phyloP scores from a whole-genome alignment of 768 basidiomycete genomes.

The Collybiopsis confluens region DNA sequence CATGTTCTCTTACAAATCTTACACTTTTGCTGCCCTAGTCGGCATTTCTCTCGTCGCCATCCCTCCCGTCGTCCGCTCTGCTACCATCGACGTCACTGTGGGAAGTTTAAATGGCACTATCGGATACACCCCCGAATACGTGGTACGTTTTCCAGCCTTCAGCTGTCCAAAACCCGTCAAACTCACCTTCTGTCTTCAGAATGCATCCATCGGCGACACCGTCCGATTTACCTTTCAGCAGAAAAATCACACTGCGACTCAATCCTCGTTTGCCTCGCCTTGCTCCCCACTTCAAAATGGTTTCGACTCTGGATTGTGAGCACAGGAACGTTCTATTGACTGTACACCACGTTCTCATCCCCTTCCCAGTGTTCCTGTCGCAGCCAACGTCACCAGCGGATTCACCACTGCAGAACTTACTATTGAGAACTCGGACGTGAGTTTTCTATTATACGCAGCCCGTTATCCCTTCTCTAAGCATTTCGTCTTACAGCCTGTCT shows the following conservation, averaged over 20 bases:
- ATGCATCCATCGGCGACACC: constrained; percentile 40
- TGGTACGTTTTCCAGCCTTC: constrained; percentile 26
- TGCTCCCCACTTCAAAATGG: constrained; percentile 38
- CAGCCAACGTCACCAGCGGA: constrained; percentile 31
- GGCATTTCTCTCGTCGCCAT: constrained; percentile 26
- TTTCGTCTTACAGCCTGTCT: constrained; percentile 32
- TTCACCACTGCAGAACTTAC: constrained; percentile 44
- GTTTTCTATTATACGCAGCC: background rate
- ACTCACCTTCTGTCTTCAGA: constrained; percentile 24
- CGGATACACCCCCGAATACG: constrained; percentile 35
- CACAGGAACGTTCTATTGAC: background rate
- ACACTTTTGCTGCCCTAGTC: constrained; percentile 16
- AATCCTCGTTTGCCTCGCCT: constrained; percentile 47
- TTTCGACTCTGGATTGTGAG: constrained; percentile 57
- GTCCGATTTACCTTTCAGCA: constrained; percentile 49
- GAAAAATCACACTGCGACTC: constrained; percentile 58
- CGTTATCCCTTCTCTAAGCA: background rate
- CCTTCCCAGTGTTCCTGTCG: constrained; percentile 40
- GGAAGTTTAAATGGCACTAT: constrained; percentile 38
- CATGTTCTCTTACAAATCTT: constrained; percentile 18
- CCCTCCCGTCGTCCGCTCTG: constrained; percentile 29
- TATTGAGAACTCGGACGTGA: constrained; percentile 30
- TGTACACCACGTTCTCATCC: background rate
- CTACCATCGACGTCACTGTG: constrained; percentile 39
- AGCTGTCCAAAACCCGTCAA: background rate